Conservation (phyloP, 2,329 filamentous ascomycete species). For the Tolypocladium ovalisporum region DNA sequence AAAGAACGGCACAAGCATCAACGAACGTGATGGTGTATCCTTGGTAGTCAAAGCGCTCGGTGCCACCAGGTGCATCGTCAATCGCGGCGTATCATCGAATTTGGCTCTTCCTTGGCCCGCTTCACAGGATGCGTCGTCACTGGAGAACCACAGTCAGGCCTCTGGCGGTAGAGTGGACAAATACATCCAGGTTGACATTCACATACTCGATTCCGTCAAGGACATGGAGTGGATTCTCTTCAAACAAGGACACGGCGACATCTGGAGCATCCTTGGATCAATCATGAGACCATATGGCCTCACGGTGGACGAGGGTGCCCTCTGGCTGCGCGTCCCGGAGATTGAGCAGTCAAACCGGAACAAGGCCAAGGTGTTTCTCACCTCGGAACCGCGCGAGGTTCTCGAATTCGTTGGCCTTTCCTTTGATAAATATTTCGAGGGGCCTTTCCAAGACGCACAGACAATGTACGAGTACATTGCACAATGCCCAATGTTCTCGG, state of each 20-base stretch:
- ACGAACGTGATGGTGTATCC: conserved; percentile 17
- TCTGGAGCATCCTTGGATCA: conserved; percentile 53
- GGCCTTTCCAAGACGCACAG: conserved; percentile 41
- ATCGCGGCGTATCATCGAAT: conserved; percentile 21
- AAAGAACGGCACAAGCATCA: conserved; percentile 3
- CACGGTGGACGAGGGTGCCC: conserved; percentile 49
- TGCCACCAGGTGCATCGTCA: conserved; percentile 28
- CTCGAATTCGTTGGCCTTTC: conserved; percentile 55
- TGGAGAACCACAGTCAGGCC: neutral
- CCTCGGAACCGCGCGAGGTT: conserved; percentile 40
- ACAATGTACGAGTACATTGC: conserved; percentile 53
- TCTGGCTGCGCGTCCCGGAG: conserved; percentile 57
- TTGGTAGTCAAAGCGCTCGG: conserved; percentile 23
- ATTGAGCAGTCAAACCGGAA: conserved; percentile 50
- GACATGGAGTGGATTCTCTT: conserved; percentile 54
- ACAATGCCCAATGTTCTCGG: conserved; percentile 46
- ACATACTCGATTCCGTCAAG: conserved; percentile 32
- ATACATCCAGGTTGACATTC: conserved; percentile 61
- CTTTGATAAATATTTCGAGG: conserved; percentile 30
- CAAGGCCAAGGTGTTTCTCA: conserved; percentile 48
- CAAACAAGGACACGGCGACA: conserved; percentile 60
- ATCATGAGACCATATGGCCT: conserved; percentile 56
- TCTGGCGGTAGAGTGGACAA: neutral
- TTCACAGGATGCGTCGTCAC: conserved; percentile 2
- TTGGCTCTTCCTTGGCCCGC: conserved; percentile 47